Evolutionary conservation across 768 basidiomycete species (phyloP), one percentile per base, ranked within the genome.

Genomic region (Hypholoma fasciculare): DNA sequence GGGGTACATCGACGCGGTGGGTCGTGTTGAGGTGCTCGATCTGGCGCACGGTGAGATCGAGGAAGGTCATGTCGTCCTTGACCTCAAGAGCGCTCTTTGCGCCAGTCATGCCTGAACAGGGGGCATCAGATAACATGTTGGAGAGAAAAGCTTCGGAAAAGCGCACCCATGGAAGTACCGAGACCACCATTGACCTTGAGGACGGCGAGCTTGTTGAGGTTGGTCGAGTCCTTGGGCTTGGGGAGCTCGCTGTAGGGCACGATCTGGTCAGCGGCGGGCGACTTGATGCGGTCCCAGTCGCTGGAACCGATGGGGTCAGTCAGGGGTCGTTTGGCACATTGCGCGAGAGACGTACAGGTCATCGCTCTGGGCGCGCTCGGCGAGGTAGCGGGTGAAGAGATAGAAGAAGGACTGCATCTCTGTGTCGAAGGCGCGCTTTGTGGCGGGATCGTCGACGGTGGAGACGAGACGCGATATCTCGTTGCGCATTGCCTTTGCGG

Each of bases 371-470:
- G 94, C 94, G 62, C 89, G 88, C 73, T 97, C 93, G 19, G 86
- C 76, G 63, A 97, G 88, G 77, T 94, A 97, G 64, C 95, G 90
- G 70, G 92, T 96, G 82, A 96, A 96, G 67, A 98, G 90, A 66
- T 88, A 87, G 83, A 94, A 95, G 82, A 97, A 98, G 58, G 89
- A 87, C 73, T 94, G 89, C 94, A 98, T 96, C 78, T 98, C 94
- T 40, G 87, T 88, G 75, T 94, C 90, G 77, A 98, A 97, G 11
- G 88, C 86, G 92, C 94, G 67, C 79, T 90, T 92, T 56, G 90
- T 89, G 40, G 80, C 71, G 30, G 85, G 81, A 63, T 98, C 92
- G 62, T 85, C 80, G 70, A 96, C 91, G 61, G 88, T 89, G 71
- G 82, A 79, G 69, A 98, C 94, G 82, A 99, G 91, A 69, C 86